Conservation (phyloP, 495 filamentous ascomycete species). For the Rhizodiscina lignyota region DNA sequence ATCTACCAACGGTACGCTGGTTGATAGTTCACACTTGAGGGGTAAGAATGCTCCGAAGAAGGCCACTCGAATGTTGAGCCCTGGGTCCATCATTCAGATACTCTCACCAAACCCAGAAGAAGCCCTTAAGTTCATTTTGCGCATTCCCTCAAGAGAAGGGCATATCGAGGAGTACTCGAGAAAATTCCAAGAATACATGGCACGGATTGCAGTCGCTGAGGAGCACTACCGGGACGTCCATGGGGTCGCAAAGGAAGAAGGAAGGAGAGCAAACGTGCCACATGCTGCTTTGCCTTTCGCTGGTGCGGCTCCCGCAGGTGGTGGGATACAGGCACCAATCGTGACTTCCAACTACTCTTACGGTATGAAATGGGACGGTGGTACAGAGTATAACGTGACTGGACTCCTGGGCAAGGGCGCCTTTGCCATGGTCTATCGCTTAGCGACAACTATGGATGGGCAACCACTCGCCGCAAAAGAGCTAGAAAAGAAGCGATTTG, state of each 20-base stretch:
- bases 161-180: slow-evolving; percentile 37
- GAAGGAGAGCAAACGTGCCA: background rate
- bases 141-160: slow-evolving; percentile 58
- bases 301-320: background rate
- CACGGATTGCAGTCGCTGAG: slow-evolving; percentile 9
- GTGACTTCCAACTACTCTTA: slow-evolving; percentile 23
- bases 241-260: background rate
- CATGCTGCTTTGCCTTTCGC: background rate
- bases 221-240: background rate
- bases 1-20: slow-evolving; percentile 84
- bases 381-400: slow-evolving; percentile 64
- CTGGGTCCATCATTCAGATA: slow-evolving; percentile 57
- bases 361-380: slow-evolving; percentile 66
- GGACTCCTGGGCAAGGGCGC: slow-evolving; percentile 76
- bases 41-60: slow-evolving; percentile 19
- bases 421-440: slow-evolving; percentile 80
- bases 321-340: slow-evolving; percentile 4
- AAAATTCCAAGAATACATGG: slow-evolving; percentile 38
- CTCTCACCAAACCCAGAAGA: slow-evolving; percentile 29
- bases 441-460: slow-evolving; percentile 65
- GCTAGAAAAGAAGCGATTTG: slow-evolving; percentile 73
- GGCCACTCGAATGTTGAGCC: slow-evolving; percentile 43
- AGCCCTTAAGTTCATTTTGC: slow-evolving; percentile 58
- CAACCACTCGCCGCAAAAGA: slow-evolving; percentile 77
- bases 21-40: slow-evolving; percentile 49